phyloP scores from a whole-genome alignment of 352 stramenopile genomes.

The Globisporangium megalacanthum region DNA sequence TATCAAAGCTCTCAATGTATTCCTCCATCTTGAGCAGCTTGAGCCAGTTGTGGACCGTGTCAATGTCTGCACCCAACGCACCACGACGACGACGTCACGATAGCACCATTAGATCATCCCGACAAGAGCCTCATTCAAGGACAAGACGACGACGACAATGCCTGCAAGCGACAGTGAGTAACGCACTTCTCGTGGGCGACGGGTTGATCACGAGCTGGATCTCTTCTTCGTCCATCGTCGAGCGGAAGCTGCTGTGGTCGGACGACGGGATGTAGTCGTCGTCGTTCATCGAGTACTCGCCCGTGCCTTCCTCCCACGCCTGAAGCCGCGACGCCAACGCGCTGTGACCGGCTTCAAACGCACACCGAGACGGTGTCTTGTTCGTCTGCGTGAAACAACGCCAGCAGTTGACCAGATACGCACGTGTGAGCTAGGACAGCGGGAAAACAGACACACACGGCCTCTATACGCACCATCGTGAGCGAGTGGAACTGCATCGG shows the following conservation, averaged over 20 bases:
- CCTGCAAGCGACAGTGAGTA: not conserved
- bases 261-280: constrained; percentile 24
- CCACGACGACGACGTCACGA: not conserved
- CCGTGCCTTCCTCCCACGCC: constrained; percentile 85
- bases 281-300: constrained; percentile 79
- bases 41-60: constrained; percentile 79
- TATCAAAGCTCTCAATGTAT: constrained; percentile 85
- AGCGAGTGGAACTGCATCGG: constrained; percentile 65
- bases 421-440: not conserved
- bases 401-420: not conserved
- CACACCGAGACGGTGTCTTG: constrained; percentile 83
- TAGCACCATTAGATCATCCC: too few species aligned
- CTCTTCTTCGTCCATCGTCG: constrained; percentile 40
- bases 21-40: constrained; percentile 86
- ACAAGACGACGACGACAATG: not conserved
- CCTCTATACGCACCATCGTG: constrained; percentile 39
- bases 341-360: constrained; percentile 81
- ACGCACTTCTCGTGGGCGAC: constrained; percentile 46
- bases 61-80: constrained; percentile 46
- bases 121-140: too few species aligned
- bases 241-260: constrained; percentile 13
- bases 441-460: not conserved
- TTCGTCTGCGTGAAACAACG: constrained; percentile 42
- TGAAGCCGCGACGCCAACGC: constrained; percentile 70
- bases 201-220: constrained; percentile 13